phyloP scores from a whole-genome alignment of 345 rosid species.

The Sapria himalayana region DNA sequence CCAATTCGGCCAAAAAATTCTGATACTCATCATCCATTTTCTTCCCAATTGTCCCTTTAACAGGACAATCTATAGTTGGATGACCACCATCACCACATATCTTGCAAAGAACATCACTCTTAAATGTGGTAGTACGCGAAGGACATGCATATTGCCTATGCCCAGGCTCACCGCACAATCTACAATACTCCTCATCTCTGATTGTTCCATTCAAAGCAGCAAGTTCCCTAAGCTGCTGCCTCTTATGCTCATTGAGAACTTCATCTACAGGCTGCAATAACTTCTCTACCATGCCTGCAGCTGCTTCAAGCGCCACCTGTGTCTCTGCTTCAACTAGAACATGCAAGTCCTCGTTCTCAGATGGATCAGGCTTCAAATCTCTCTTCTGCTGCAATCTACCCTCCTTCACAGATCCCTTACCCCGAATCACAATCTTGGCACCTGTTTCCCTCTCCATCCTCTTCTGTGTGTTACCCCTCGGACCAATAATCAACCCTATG shows the following conservation, averaged over 20 bases:
- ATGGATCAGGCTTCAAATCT: slow-evolving; percentile 78
- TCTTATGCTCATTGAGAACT: slow-evolving; percentile 89
- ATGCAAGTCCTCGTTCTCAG: slow-evolving; percentile 95
- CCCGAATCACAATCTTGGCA: slow-evolving; percentile 85
- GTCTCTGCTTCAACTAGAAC: slow-evolving; percentile 95
- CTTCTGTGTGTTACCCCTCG: slow-evolving; percentile 93
- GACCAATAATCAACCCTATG: slow-evolving; percentile 84
- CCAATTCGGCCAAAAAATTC: slow-evolving; percentile 83
- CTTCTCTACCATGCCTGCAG: slow-evolving; percentile 96
- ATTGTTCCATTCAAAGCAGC: slow-evolving; percentile 95
- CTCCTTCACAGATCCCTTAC: slow-evolving; percentile 88
- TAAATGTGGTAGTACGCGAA: slow-evolving; percentile 74
- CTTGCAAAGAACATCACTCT: slow-evolving; percentile 93
- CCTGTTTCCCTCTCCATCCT: slow-evolving; percentile 96
- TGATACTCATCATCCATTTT: slow-evolving; percentile 99
- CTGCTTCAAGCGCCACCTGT: slow-evolving; percentile 72
- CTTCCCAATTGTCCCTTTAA: slow-evolving; percentile 83
- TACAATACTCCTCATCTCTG: slow-evolving; percentile 89
- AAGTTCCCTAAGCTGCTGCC: slow-evolving; percentile 93
- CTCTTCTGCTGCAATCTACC: slow-evolving; percentile 88
- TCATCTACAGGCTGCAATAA: slow-evolving; percentile 94
- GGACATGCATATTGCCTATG: slow-evolving; percentile 86
- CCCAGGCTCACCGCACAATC: slow-evolving; percentile 88
- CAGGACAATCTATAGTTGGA: slow-evolving; percentile 93
- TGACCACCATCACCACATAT: slow-evolving; percentile 99